Conservation (phyloP, 2,329 filamentous ascomycete species). For the Biscogniauxia mediterranea region DNA sequence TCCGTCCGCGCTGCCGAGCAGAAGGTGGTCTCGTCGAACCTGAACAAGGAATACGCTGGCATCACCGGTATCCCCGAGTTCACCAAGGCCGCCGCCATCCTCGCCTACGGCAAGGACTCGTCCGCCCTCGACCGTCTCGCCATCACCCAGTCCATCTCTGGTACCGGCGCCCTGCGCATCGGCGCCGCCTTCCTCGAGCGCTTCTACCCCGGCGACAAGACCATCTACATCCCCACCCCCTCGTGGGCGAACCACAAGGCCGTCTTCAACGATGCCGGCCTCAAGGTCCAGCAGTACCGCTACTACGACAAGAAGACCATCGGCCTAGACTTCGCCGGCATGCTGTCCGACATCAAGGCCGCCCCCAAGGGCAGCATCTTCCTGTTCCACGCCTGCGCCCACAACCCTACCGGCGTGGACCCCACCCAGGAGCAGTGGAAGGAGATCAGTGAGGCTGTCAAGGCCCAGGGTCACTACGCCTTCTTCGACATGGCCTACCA, state of each 20-base stretch:
- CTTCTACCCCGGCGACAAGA: slow-evolving; percentile 88
- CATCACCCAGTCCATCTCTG: slow-evolving; percentile 97
- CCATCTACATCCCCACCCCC: slow-evolving; percentile 92
- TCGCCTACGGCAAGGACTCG: slow-evolving; percentile 85
- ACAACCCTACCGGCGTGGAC: slow-evolving; percentile 97
- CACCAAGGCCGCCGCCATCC: slow-evolving; percentile 84
- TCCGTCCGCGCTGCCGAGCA: slow-evolving; percentile 88
- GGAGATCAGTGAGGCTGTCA: slow-evolving; percentile 83
- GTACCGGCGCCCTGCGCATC: slow-evolving; percentile 92
- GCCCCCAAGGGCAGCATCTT: slow-evolving; percentile 86
- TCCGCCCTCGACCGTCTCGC: slow-evolving; percentile 74
- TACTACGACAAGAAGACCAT: slow-evolving; percentile 99
- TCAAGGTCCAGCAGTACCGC: slow-evolving; percentile 90
- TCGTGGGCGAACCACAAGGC: slow-evolving; percentile 99
- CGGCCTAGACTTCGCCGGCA: slow-evolving; percentile 92
- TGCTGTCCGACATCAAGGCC: slow-evolving; percentile 85
- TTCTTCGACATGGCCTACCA: slow-evolving; percentile 99
- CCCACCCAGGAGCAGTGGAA: slow-evolving; percentile 90
- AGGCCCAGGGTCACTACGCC: slow-evolving; percentile 82
- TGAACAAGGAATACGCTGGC: slow-evolving; percentile 97
- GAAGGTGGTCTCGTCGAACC: slow-evolving; percentile 71
- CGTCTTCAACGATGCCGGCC: slow-evolving; percentile 89
- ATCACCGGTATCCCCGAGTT: slow-evolving; percentile 96
- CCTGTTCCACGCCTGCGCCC: slow-evolving; percentile 93
- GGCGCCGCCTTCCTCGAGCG: slow-evolving; percentile 89